Base-by-base conservation (phyloP, 352 stramenopile genomes). In the Phytopythium vexans region DNA sequence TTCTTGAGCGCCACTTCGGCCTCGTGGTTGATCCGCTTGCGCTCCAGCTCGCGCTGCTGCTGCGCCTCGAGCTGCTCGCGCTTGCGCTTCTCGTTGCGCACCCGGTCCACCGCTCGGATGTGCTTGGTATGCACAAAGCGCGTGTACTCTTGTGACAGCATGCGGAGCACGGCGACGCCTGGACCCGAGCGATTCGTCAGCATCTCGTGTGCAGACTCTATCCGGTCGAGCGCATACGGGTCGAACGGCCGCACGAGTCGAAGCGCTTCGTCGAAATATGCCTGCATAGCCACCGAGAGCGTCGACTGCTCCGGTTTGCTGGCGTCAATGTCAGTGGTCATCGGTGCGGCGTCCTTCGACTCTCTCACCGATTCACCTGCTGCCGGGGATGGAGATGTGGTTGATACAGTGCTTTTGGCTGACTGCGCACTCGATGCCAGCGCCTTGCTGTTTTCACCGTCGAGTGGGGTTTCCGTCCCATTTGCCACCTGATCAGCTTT, bases 111-210 rank as follows among this genome's bases (percentile, higher is more conserved):
- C 0, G 82, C 80, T 9, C 79, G 80, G 14, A 75, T 83, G 66
- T 94, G 84, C 56, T 94, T 94, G 42, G 86, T 72, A 63, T 90
- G 89, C 51, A 94, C 53, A 52, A 90, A 89, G 10, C 82, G 82
- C 45, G 85, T 94, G 68, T 92, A 94, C 56, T 94, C 85, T 37
- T 90, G 74, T 4, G 86, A 74, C 36, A 94, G 66, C 54, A 79
- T 82, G 33, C 73, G 73, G 45, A 94, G 56, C 32, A 92, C 65
- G 9, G 72, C 79, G 11, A 94, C 65, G 1, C 62, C 80, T 0
- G 82, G 85, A 8, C 85, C 85, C 33, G 61, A 85, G 41, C 77
- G 73, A 21, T 66, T 62, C 15, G 73, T 44, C 12, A 92, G 60
- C 70, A 89, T 89, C 33, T 68, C 62, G 21, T 75, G 66, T 10